A percentile compares a stretch with the other conserved stretches of the same genome.
phyloP scores from a whole-genome alignment of 805 yeast genomes.

The Tetrapisispora pingtungensis region DNA sequence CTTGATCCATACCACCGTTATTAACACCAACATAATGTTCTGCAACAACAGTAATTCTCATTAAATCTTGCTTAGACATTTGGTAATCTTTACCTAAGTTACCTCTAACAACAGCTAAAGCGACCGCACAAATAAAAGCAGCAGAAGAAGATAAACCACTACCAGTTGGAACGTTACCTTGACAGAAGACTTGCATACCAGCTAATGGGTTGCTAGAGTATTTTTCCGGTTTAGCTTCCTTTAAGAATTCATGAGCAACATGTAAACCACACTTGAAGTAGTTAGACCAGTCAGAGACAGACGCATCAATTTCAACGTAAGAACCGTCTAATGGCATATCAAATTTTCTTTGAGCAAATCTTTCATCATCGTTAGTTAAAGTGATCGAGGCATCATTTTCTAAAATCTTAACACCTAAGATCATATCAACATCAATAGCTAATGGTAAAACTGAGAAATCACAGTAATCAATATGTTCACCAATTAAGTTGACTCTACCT shows the following conservation, averaged over 20 bases:
- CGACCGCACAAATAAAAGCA: constrained; percentile 58
- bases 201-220: constrained; percentile 25
- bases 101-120: constrained; percentile 46
- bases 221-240: constrained; percentile 23
- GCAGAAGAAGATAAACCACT: constrained; percentile 65
- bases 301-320: constrained; percentile 38
- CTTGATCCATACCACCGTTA: constrained; percentile 76
- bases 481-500: constrained; percentile 64
- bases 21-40: constrained; percentile 68
- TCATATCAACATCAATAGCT: constrained; percentile 60
- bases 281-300: constrained; percentile 49
- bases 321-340: constrained; percentile 35
- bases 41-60: constrained; percentile 50
- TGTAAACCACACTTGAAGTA: constrained; percentile 57
- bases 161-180: constrained; percentile 64
- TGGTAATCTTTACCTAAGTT: constrained; percentile 32
- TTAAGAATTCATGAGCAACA: constrained; percentile 45
- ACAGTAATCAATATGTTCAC: constrained; percentile 66
- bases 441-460: constrained; percentile 59
- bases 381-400: constrained; percentile 19
- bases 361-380: constrained; percentile 28
- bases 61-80: constrained; percentile 43
- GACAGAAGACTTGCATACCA: constrained; percentile 45
- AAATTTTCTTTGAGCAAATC: constrained; percentile 31
- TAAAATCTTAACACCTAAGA: constrained; percentile 38